Percentiles rank a stretch among this genome's conserved stretches.
These are phyloP conservation scores for Candida xyloterini DNA, from an alignment of 805 yeast genomes.

Conservation along the genomic window DNA sequence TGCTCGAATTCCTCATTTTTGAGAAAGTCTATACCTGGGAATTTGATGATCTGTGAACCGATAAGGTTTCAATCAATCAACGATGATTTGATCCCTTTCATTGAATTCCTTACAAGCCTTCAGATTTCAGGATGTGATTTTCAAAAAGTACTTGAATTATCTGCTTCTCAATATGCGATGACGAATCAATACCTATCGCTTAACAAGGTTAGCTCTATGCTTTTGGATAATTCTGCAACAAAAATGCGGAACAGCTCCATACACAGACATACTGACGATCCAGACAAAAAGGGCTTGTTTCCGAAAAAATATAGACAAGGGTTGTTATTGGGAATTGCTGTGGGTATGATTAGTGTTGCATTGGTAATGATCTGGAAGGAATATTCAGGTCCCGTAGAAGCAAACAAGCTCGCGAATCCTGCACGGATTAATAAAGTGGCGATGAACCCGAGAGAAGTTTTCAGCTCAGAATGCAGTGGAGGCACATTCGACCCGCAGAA, in stretches of 20 bases:
- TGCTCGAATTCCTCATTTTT: constrained; percentile 6
- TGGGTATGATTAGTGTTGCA: constrained; percentile 31
- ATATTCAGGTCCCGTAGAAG: not conserved
- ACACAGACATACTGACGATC: constrained; percentile 1
- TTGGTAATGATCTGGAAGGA: constrained; percentile 29
- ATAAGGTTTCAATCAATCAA: constrained; percentile 26
- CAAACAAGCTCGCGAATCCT: constrained; percentile 1
- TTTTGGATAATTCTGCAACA: constrained; percentile 20
- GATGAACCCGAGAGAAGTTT: constrained; percentile 7
- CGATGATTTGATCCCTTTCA: constrained; percentile 32
- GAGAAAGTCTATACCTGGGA: constrained; percentile 14
- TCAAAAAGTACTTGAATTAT: constrained; percentile 12
- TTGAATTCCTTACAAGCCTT: constrained; percentile 31
- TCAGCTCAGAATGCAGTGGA: constrained; percentile 14
- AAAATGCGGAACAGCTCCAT: constrained; percentile 6
- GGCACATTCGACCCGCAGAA: not conserved
- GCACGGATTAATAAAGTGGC: constrained; percentile 7
- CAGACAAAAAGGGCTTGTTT: constrained; percentile 4
- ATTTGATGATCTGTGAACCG: constrained; percentile 34
- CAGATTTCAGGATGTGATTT: constrained; percentile 18
- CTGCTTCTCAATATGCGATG: constrained; percentile 7
- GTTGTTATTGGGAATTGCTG: constrained; percentile 26
- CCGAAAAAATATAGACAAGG: constrained; percentile 16
- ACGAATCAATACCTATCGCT: constrained; percentile 10
- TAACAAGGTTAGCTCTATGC: constrained; percentile 23